Base-by-base conservation (phyloP, 2,329 filamentous ascomycete species). In the Volutella citrinella region DNA sequence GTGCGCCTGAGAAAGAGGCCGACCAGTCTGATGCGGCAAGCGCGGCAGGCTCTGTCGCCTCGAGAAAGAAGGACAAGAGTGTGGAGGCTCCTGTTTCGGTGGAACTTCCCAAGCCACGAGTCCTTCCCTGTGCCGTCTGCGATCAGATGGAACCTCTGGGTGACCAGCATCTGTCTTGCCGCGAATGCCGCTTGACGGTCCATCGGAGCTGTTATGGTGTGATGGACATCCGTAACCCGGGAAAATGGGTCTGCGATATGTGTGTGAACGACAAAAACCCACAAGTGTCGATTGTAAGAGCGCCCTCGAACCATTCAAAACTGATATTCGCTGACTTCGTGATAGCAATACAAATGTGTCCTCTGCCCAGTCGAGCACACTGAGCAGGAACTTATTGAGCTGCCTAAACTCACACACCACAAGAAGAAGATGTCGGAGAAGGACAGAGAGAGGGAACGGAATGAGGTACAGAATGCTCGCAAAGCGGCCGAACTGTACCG, bases 161-260 rank as follows among this genome's bases (percentile, higher is more conserved):
- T 10, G 83, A 89, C 32, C 75, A 86, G 46, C 78, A 87, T 50
- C 59, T 94, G 12, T 80, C 83, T 24, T 98, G 93, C 60, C 78
- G 80, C 30, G 88, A 95, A 54, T 98, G 93, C 60, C 84, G 88
- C 33, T 67, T 98, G 61, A 89, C 89, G 5, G 91, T 97, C 16
- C 93, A 98, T 61, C 84, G 86, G 34, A 80, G 80, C 42, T 98
- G 93, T 63, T 98, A 97, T 56, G 93, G 93, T n/a, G 74, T 97
- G 19, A 47, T 76, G 23, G 79, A 83, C 27, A 80, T 83, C 36
- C 78, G 86, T 25, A 74, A 73, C 34, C 74, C 79, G 19, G 76
- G 74, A 27, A 95, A 95, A 62, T 98, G 93, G 93, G 78, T 84
- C 24, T 98, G 93, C 61, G 93, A 97, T 63, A 95, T 90, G 77